Percentiles rank a stretch among this genome's conserved stretches.
Evolutionary conservation across 2,329 filamentous ascomycete species (phyloP).

Genomic region (Aureobasidium pullulans): DNA sequence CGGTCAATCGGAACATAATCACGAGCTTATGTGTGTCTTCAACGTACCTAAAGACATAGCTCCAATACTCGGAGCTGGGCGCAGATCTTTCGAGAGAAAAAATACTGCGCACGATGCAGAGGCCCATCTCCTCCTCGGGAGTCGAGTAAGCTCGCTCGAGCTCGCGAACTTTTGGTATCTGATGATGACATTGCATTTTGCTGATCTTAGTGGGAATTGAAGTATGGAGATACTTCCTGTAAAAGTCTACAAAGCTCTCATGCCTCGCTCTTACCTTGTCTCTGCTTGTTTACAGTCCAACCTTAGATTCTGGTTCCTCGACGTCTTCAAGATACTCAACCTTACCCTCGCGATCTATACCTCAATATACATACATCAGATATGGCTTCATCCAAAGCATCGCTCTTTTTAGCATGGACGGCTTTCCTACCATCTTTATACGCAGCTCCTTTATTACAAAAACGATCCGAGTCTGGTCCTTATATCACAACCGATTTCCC

Average conservation of each 20-base stretch:
- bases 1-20: not conserved
- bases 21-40: not conserved
- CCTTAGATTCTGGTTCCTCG: not conserved
- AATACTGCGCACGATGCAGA: not conserved
- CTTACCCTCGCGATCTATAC: not conserved
- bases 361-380: not conserved
- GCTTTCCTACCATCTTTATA: not conserved
- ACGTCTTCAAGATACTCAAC: not conserved
- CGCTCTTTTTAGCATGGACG: not conserved
- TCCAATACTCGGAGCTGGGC: no score
- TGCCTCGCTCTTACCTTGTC: not conserved
- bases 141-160: not conserved
- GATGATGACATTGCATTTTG: not conserved
- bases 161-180: not conserved
- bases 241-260: not conserved
- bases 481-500: constrained; percentile 18
- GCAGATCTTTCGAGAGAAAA: not conserved
- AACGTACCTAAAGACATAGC: not conserved
- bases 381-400: not conserved
- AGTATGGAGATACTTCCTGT: not conserved
- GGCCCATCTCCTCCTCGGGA: not conserved
- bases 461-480: constrained; percentile 13
- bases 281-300: no score
- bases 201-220: not conserved
- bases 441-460: not conserved